phyloP scores from a whole-genome alignment of 2,329 filamentous ascomycete species.

The Setomelanomma holmii region DNA sequence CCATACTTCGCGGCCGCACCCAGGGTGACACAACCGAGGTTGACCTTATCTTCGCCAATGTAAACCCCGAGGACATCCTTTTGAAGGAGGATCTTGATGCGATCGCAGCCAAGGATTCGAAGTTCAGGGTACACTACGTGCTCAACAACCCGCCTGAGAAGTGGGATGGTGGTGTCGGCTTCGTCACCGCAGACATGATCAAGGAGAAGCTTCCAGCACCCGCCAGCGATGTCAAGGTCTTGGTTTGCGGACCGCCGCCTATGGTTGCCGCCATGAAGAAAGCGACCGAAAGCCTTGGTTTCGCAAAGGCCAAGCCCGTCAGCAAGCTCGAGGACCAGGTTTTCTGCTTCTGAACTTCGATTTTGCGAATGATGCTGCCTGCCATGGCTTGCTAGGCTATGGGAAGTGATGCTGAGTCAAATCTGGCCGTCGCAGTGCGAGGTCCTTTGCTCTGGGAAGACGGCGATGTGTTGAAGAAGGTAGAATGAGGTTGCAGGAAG shows the following conservation, averaged over 20 bases:
- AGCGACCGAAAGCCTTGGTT: slow-evolving; percentile 85
- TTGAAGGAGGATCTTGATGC: slow-evolving; percentile 89
- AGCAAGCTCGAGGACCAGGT: slow-evolving; percentile 99
- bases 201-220: slow-evolving; percentile 84
- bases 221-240: slow-evolving; percentile 86
- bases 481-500: no score
- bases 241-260: slow-evolving; percentile 93
- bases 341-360: slow-evolving; percentile 81
- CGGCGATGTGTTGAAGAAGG: no score
- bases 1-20: slow-evolving; percentile 78
- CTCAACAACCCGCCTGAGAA: slow-evolving; percentile 92
- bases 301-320: slow-evolving; percentile 88
- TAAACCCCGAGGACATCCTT: slow-evolving; percentile 89
- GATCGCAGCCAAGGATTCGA: slow-evolving; percentile 76
- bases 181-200: slow-evolving; percentile 95
- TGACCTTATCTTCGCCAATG: slow-evolving; percentile 93
- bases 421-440: no score
- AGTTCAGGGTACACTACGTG: slow-evolving; percentile 91
- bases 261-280: slow-evolving; percentile 99
- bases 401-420: no score
- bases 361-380: no score
- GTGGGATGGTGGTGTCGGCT: slow-evolving; percentile 93
- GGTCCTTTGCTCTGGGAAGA: no score
- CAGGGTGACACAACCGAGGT: slow-evolving; percentile 86
- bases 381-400: no score